These are phyloP conservation scores for Zizania latifolia DNA, from an alignment of 176 grass and related monocot species.

Conservation along the genomic window DNA sequence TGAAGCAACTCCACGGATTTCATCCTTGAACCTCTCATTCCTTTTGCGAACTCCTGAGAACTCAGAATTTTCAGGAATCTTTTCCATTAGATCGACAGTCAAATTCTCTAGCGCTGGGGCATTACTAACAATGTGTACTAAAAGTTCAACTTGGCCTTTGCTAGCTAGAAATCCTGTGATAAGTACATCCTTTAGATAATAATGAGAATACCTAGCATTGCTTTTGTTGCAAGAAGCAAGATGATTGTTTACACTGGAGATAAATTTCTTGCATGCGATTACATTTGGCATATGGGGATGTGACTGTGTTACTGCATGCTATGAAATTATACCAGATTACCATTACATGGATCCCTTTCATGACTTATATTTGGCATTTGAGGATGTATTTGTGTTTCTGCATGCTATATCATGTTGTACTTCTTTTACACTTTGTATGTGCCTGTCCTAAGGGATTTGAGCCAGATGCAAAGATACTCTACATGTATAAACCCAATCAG, in stretches of 20 bases:
- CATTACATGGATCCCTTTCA: neutral
- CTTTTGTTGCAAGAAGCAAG: neutral
- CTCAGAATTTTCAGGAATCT: too few species aligned
- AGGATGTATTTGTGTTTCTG: neutral
- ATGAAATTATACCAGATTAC: neutral
- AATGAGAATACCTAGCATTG: neutral
- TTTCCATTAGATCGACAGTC: too few species aligned
- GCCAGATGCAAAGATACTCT: slow-evolving; percentile 77
- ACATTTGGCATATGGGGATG: neutral
- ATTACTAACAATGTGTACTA: too few species aligned
- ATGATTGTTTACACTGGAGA: neutral
- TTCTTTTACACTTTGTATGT: too few species aligned
- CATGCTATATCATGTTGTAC: neutral
- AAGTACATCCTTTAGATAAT: too few species aligned
- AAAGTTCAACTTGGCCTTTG: too few species aligned
- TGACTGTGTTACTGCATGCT: neutral
- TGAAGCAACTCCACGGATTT: too few species aligned
- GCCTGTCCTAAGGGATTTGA: too few species aligned
- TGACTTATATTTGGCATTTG: neutral
- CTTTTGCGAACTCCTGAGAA: too few species aligned
- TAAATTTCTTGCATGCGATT: neutral
- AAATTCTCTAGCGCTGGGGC: too few species aligned
- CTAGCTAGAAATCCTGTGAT: too few species aligned
- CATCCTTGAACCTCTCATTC: too few species aligned
- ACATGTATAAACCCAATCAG: slow-evolving; percentile 95